These are phyloP conservation scores for Tirmania nivea DNA, from an alignment of 495 filamentous ascomycete genomes.

Conservation along the genomic window DNA sequence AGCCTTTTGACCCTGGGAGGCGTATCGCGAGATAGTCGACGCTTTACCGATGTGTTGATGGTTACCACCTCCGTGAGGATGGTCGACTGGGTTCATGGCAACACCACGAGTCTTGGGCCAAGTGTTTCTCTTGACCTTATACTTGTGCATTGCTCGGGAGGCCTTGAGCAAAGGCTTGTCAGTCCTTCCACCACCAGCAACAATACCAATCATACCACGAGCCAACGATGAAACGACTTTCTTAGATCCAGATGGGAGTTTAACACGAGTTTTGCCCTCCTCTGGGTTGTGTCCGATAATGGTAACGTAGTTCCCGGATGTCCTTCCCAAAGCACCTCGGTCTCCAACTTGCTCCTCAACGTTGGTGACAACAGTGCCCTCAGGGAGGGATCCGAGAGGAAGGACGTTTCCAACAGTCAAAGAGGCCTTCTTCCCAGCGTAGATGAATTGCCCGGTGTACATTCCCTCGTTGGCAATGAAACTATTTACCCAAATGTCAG, in stretches of 20 bases:
- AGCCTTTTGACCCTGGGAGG: conserved; percentile 96
- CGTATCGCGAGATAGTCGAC: conserved; percentile 95
- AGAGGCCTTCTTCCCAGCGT: conserved; percentile 93
- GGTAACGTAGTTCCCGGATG: conserved; percentile 97
- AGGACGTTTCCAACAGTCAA: conserved; percentile 95
- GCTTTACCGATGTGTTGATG: conserved; percentile 99
- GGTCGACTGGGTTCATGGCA: conserved; percentile 99
- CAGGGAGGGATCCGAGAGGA: conserved; percentile 75
- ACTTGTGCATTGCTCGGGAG: conserved; percentile 97
- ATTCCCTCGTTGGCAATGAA: conserved; percentile 99
- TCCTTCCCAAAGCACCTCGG: conserved; percentile 83
- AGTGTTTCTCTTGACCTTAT: conserved; percentile 97
- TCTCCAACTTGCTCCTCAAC: conserved; percentile 98
- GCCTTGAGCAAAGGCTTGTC: conserved; percentile 99
- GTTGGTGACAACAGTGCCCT: conserved; percentile 96
- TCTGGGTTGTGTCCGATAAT: conserved; percentile 98
- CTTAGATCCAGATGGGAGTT: conserved; percentile 96
- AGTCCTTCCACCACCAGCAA: conserved; percentile 95
- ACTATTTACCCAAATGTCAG: conserved; percentile 2
- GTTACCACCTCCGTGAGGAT: conserved; percentile 99
- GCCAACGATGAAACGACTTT: conserved; percentile 84
- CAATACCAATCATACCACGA: conserved; percentile 98
- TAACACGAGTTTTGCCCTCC: conserved; percentile 97
- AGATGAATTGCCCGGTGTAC: conserved; percentile 99
- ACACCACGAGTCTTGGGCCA: conserved; percentile 99